Percentiles rank a stretch among this genome's conserved stretches.
Evolutionary conservation across 2,329 filamentous ascomycete species (phyloP).

Genomic region (Talaromyces pinophilus): DNA sequence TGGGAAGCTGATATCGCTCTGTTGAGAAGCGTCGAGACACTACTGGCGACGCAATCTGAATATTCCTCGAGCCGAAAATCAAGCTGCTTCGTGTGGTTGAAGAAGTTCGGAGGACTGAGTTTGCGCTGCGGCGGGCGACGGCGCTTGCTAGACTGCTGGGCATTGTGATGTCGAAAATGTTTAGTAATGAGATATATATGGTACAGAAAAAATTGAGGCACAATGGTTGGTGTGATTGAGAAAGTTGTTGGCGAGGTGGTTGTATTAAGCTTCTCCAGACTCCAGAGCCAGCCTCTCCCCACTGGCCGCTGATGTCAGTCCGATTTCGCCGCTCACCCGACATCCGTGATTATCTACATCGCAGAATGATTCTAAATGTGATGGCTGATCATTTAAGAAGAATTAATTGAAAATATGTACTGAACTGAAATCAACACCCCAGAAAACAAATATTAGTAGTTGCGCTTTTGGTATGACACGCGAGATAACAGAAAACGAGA

Average conservation of each 20-base stretch:
- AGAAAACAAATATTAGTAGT: not conserved
- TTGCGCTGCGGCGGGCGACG: slow-evolving; percentile 19
- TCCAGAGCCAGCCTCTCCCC: not conserved
- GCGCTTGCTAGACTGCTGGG: not conserved
- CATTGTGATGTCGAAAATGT: slow-evolving; percentile 6
- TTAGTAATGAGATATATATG: too few relatives aligned
- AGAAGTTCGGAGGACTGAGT: slow-evolving; percentile 2
- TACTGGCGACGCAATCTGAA: not conserved
- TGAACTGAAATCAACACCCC: not conserved
- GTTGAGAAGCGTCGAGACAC: not conserved
- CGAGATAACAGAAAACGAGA: slow-evolving; percentile 2
- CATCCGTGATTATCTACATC: not conserved
- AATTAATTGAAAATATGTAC: slow-evolving; percentile 1
- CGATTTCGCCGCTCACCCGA: not conserved
- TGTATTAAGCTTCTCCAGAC: not conserved
- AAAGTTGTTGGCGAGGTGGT: not conserved
- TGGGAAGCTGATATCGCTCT: not conserved
- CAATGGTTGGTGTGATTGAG: not conserved
- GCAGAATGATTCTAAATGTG: not conserved
- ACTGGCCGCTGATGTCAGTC: slow-evolving; percentile 8
- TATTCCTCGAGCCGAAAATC: not conserved
- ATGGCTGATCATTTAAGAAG: not conserved
- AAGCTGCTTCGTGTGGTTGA: slow-evolving; percentile 11
- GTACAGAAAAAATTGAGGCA: not conserved
- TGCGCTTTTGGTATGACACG: not conserved